Evolutionary conservation across 2,329 filamentous ascomycete species (phyloP).

Genomic region (Hypoxylon sp.): DNA sequence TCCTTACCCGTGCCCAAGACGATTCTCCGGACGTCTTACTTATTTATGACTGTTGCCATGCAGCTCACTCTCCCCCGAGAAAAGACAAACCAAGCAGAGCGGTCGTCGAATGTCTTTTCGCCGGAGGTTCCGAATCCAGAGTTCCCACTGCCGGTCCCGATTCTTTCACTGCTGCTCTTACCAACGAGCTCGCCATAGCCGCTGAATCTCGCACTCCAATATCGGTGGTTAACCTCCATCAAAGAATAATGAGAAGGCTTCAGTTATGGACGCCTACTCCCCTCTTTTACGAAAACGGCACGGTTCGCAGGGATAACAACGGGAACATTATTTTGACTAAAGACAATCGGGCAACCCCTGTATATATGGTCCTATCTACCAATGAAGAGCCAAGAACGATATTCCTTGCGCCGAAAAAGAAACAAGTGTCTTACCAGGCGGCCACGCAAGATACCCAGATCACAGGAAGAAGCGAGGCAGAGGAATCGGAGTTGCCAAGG

Average conservation of each 20-base stretch:
- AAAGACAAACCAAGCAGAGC: constrained; percentile 3
- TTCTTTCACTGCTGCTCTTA: constrained; percentile 7
- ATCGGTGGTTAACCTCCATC: constrained; percentile 8
- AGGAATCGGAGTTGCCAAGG: not conserved
- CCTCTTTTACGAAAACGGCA: not conserved
- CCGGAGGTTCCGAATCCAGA: constrained; percentile 7
- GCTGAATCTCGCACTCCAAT: not conserved
- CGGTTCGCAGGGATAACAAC: not conserved
- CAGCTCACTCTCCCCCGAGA: not conserved
- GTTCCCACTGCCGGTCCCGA: constrained; percentile 8
- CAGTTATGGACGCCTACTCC: not conserved
- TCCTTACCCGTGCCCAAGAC: constrained; percentile 10
- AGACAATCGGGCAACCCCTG: not conserved
- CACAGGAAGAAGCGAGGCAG: not conserved
- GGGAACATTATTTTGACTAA: not conserved
- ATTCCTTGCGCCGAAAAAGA: not conserved
- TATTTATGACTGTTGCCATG: constrained; percentile 14
- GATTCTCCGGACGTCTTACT: constrained; percentile 10
- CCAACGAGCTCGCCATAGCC: not conserved
- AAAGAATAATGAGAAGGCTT: constrained; percentile 2
- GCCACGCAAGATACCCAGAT: not conserved
- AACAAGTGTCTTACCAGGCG: not conserved
- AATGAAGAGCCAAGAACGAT: constrained; percentile 3
- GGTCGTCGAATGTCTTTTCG: constrained; percentile 6
- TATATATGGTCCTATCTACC: not conserved